These are phyloP conservation scores for Mrakia frigida DNA, from an alignment of 768 basidiomycete genomes.

Conservation along the genomic window DNA sequence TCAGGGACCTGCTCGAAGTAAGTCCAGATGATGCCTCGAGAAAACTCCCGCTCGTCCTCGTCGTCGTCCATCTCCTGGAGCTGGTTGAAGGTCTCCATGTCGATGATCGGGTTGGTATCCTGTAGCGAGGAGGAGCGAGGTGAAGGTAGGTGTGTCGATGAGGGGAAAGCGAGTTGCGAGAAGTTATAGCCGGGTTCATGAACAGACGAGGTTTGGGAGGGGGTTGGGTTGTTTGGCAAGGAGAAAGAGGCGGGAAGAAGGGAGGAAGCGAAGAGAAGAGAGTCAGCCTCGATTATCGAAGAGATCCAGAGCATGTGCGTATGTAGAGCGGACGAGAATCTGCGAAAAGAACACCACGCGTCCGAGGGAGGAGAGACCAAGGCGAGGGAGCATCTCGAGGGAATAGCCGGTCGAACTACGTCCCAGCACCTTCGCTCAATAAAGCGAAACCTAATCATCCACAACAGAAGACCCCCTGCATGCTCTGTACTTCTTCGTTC, in stretches of 20 bases:
- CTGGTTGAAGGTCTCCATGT: conserved; percentile 76
- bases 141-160: not conserved
- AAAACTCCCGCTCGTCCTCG: conserved; percentile 58
- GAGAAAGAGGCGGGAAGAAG: not conserved
- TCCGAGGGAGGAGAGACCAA: not conserved
- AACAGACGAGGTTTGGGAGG: not conserved
- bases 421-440: too few species aligned
- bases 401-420: not conserved
- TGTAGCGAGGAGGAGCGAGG: not conserved
- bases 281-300: too few species aligned
- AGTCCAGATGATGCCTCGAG: conserved; percentile 65
- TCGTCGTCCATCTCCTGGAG: conserved; percentile 71
- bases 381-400: not conserved
- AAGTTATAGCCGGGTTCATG: not conserved
- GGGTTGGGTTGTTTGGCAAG: not conserved
- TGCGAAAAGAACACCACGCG: not conserved
- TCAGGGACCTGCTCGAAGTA: conserved; percentile 73
- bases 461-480: too few species aligned
- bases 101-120: conserved; percentile 26
- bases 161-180: not conserved
- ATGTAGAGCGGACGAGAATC: too few species aligned
- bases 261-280: not conserved
- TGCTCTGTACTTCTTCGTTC: too few species aligned
- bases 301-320: too few species aligned
- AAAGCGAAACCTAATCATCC: too few species aligned